These are phyloP conservation scores for Penicillium sp. DNA, from an alignment of 2,329 filamentous ascomycete genomes.

Conservation along the genomic window DNA sequence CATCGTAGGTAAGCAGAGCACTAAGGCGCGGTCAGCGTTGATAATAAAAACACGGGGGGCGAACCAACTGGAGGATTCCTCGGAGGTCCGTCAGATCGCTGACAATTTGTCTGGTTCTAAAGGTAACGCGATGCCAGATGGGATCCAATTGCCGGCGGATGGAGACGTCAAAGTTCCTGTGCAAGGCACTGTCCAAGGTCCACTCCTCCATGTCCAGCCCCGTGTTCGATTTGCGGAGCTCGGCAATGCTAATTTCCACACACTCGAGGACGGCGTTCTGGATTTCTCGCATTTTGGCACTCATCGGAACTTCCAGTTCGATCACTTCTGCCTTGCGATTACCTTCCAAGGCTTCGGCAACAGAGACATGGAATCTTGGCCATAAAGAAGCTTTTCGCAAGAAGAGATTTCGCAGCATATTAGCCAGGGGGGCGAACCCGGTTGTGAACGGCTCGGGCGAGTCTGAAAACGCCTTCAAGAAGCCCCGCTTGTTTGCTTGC, in stretches of 20 bases:
- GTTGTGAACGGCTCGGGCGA: constrained; percentile 86
- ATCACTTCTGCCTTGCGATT: constrained; percentile 95
- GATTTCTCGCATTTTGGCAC: constrained; percentile 86
- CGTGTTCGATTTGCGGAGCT: constrained; percentile 86
- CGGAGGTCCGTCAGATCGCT: constrained; percentile 82
- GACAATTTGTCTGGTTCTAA: constrained; percentile 92
- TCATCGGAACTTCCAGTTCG: constrained; percentile 95
- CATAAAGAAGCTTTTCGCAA: constrained; percentile 85
- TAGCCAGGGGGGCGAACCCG: constrained; percentile 84
- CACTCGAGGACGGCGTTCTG: constrained; percentile 95
- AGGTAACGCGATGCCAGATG: constrained; percentile 95
- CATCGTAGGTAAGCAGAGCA: constrained; percentile 79
- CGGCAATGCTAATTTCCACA: constrained; percentile 89
- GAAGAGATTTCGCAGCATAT: constrained; percentile 91
- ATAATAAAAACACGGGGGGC: not conserved
- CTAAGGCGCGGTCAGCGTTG: constrained; percentile 32
- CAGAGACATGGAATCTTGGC: constrained; percentile 89
- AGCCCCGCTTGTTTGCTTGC: constrained; percentile 90
- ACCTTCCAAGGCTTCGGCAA: constrained; percentile 86
- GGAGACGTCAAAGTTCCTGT: constrained; percentile 88
- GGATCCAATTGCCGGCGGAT: constrained; percentile 89
- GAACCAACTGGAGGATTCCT: constrained; percentile 70
- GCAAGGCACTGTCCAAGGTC: constrained; percentile 89
- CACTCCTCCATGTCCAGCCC: constrained; percentile 95
- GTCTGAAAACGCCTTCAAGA: constrained; percentile 95